Conservation (phyloP, 495 filamentous ascomycete species). For the Aspergillus nanangensis region DNA sequence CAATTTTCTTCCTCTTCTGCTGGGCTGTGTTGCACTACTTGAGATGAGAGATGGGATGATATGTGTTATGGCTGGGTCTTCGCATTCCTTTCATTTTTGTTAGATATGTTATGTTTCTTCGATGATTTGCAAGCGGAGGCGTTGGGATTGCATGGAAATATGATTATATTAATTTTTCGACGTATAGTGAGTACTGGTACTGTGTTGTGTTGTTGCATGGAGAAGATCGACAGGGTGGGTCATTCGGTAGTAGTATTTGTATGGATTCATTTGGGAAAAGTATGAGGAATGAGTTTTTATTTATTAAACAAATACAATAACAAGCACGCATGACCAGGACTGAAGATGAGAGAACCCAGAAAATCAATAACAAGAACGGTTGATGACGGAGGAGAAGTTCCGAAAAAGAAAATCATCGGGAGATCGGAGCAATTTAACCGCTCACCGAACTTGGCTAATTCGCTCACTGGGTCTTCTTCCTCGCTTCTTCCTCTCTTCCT, state of each 20-base stretch:
- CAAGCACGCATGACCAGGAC: no score
- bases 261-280: no score
- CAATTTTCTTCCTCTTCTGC: slow-evolving; percentile 89
- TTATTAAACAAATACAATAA: no score
- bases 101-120: slow-evolving; percentile 7
- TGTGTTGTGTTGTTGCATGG: not conserved
- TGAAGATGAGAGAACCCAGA: no score
- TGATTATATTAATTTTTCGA: slow-evolving; percentile 5
- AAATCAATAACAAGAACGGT: no score
- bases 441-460: slow-evolving; percentile 7
- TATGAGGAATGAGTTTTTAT: not conserved
- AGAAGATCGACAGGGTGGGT: no score
- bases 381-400: slow-evolving; percentile 4
- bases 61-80: slow-evolving; percentile 3
- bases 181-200: not conserved
- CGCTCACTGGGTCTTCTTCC: slow-evolving; percentile 24
- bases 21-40: slow-evolving; percentile 84
- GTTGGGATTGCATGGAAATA: slow-evolving; percentile 18
- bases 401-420: slow-evolving; percentile 12
- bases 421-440: slow-evolving; percentile 15
- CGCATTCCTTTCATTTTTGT: slow-evolving; percentile 3
- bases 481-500: slow-evolving; percentile 11
- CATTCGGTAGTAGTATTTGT: no score
- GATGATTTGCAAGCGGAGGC: slow-evolving; percentile 32
- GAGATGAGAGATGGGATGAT: slow-evolving; percentile 42